phyloP scores from a whole-genome alignment of 441 rosid species.

The Gossypium schwendimanii region DNA sequence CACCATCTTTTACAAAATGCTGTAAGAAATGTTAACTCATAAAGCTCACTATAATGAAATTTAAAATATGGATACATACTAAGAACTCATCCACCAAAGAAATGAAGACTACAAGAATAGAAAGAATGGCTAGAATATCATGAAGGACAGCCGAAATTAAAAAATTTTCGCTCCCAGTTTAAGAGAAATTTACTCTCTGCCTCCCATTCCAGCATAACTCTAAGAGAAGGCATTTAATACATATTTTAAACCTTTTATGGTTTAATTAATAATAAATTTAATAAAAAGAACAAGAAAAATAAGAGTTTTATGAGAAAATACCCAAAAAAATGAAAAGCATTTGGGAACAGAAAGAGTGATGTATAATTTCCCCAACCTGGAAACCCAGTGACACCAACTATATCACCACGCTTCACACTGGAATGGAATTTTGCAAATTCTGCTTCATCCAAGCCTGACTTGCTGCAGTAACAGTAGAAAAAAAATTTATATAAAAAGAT shows the following conservation, averaged over 20 bases:
- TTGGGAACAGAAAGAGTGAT: not conserved
- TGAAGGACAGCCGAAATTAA: not conserved
- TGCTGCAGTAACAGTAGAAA: conserved; percentile 33
- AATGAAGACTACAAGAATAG: not conserved
- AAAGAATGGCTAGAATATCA: not conserved
- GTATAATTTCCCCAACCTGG: conserved; percentile 48
- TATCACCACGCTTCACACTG: conserved; percentile 74
- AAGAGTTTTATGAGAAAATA: not conserved
- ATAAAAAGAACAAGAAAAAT: not conserved
- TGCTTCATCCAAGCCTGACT: conserved; percentile 61
- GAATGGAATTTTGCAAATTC: conserved; percentile 58
- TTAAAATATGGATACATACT: not conserved
- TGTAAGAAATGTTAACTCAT: not conserved
- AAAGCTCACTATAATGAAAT: not conserved
- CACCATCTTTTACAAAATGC: not conserved
- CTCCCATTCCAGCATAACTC: not conserved
- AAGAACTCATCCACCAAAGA: not conserved
- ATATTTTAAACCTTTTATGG: not conserved
- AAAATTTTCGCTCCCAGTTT: not conserved
- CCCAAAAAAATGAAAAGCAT: not conserved
- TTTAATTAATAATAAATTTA: not conserved
- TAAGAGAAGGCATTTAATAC: not conserved
- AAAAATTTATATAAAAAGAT: not conserved
- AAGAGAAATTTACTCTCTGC: not conserved
- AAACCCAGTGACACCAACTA: conserved; percentile 77